Evolutionary conservation across 345 rosid genomes (phyloP), one percentile per base, ranked within the genome.

Genomic region (Triadica sebifera): DNA sequence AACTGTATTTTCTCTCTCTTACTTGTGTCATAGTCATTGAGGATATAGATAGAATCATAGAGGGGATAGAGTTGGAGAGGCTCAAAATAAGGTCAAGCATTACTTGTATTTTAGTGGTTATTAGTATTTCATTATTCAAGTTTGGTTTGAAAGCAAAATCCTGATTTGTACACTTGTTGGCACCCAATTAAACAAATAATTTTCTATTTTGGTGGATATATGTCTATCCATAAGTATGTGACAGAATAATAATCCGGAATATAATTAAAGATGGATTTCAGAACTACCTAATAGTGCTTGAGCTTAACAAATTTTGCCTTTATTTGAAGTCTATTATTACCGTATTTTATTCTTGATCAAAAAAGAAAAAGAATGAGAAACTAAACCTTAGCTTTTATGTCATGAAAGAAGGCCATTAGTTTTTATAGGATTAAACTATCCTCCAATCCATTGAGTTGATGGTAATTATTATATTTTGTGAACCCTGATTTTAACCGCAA

Each of bases 1-100:
- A 59, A 55, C 4, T 25, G 19, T 61, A 49, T 38, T 71, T 49
- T 70, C 68, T 80, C 73, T 77, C 50, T 74, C 81, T 74, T 71
- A 58, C 58, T 17, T 62, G 74, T 70, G 73, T 77, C 74, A 58
- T 19, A 16, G 64, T 64, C 58, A 72, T 11, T 67, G 15, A 70
- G 65, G 70, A 81, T 70, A 73, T 75, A 67, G 78, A 75, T 67
- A 24, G n/a, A n/a, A n/a, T n/a, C n/a, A n/a, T n/a, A n/a, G 51
- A 22, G 24, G 11, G 83, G 88, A 81, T 87, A 69, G 79, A 72
- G 82, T 16, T 67, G 80, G 75, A 43, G 82, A 77, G 84, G 85
- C 79, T 71, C 73, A 67, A 72, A 70, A 46, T 74, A 60, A 51
- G 57, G 64, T 66, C 72, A 41, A 69, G 60, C 19, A 11, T 67